A percentile compares a stretch with the other conserved stretches of the same genome.
These are phyloP conservation scores for Lentinula sp. DNA, from an alignment of 768 basidiomycete species.

Conservation along the genomic window DNA sequence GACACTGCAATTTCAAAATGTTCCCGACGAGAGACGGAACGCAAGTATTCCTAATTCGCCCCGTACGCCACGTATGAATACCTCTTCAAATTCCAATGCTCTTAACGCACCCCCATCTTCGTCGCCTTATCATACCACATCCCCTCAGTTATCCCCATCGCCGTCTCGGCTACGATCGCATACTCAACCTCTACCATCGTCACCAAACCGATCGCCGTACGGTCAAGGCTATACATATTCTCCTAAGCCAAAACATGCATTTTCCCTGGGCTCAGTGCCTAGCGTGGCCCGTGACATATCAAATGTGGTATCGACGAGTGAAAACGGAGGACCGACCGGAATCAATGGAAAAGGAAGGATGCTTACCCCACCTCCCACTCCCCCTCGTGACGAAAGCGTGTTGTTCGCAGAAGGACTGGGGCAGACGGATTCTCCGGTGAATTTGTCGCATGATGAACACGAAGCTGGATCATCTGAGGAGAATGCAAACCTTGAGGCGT, in stretches of 20 bases:
- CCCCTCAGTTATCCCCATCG: not conserved
- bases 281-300: not conserved
- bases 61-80: not conserved
- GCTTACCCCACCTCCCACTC: conserved; percentile 1
- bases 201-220: not conserved
- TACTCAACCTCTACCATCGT: not conserved
- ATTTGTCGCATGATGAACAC: not conserved
- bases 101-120: not conserved
- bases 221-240: not conserved
- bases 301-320: not conserved
- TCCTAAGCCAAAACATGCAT: conserved; percentile 1
- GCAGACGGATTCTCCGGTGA: not conserved
- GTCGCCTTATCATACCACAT: not conserved
- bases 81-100: not conserved
- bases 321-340: no score
- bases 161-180: not conserved
- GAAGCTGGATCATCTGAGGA: not conserved
- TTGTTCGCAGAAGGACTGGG: not conserved
- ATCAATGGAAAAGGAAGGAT: not conserved
- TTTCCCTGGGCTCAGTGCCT: not conserved
- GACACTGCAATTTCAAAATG: not conserved
- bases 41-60: not conserved
- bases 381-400: not conserved
- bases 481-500: not conserved
- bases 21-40: not conserved